These are phyloP conservation scores for Starmera caribaea DNA, from an alignment of 805 yeast genomes.

Conservation along the genomic window DNA sequence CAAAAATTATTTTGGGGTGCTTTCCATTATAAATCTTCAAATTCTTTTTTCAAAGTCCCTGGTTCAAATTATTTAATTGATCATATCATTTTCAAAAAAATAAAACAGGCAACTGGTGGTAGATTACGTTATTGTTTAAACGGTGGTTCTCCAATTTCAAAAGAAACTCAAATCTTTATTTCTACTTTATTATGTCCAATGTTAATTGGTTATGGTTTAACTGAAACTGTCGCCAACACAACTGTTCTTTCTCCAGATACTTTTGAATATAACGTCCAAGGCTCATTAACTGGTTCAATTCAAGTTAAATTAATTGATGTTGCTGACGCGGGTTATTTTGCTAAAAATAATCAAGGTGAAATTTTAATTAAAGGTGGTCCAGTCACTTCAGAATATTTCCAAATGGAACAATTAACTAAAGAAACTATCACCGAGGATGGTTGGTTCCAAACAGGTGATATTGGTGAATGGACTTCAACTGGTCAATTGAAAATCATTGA, in stretches of 20 bases:
- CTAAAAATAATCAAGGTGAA: conserved; percentile 91
- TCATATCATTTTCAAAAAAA: conserved; percentile 68
- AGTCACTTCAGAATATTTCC: conserved; percentile 69
- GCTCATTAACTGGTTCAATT: conserved; percentile 73
- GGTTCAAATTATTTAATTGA: conserved; percentile 59
- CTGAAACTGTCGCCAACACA: conserved; percentile 91
- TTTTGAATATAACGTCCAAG: conserved; percentile 70
- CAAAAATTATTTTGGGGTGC: conserved; percentile 90
- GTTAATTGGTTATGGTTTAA: conserved; percentile 92
- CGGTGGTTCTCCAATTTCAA: conserved; percentile 89
- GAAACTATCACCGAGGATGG: conserved; percentile 58
- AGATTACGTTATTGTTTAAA: conserved; percentile 60
- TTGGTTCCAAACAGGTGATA: conserved; percentile 97
- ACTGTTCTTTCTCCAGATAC: conserved; percentile 54
- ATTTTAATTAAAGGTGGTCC: conserved; percentile 68
- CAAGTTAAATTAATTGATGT: conserved; percentile 88
- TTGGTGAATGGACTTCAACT: conserved; percentile 80
- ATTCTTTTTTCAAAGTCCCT: conserved; percentile 51
- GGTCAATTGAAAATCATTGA: conserved; percentile 84
- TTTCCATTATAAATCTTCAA: conserved; percentile 57
- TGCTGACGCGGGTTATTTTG: conserved; percentile 82
- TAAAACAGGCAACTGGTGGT: conserved; percentile 95
- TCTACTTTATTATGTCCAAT: conserved; percentile 70
- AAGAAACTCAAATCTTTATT: conserved; percentile 74
- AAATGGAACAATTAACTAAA: conserved; percentile 73